These are phyloP conservation scores for Yarrowia galli DNA, from an alignment of 1,139 yeast species.

Conservation along the genomic window DNA sequence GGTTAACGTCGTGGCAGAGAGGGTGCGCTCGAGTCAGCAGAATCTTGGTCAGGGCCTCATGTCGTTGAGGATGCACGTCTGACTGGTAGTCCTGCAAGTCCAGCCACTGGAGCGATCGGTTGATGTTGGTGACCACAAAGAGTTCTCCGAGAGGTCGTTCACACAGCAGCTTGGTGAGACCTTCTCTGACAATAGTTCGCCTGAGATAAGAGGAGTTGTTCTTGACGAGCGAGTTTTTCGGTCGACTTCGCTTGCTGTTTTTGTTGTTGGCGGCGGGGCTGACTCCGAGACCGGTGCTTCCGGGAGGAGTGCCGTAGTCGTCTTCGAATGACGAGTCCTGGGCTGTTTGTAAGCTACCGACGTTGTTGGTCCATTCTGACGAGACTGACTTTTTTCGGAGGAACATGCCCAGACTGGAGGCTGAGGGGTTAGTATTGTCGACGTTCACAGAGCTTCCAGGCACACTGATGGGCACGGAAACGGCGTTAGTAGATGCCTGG, in stretches of 20 bases:
- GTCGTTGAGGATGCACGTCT: conserved; percentile 42
- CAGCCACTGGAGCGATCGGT: conserved; percentile 52
- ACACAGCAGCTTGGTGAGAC: conserved; percentile 46
- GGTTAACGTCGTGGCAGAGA: conserved; percentile 53
- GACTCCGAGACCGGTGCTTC: background rate
- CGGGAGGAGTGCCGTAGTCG: conserved; percentile 31
- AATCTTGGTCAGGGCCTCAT: conserved; percentile 53
- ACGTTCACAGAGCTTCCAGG: conserved; percentile 4
- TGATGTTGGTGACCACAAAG: conserved; percentile 50
- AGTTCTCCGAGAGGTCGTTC: conserved; percentile 46
- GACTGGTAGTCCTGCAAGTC: conserved; percentile 42
- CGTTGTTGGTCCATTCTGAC: conserved; percentile 10
- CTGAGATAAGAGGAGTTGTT: conserved; percentile 54
- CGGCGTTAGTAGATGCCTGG: conserved; percentile 24
- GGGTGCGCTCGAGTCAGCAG: conserved; percentile 54
- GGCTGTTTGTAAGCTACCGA: background rate
- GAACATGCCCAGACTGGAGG: conserved; percentile 21
- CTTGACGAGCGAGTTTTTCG: conserved; percentile 50
- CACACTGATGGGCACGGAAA: conserved; percentile 25
- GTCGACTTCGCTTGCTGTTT: conserved; percentile 45
- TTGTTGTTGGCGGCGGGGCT: conserved; percentile 18
- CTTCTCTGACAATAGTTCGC: conserved; percentile 52
- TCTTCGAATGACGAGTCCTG: conserved; percentile 27
- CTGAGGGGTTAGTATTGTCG: conserved; percentile 14
- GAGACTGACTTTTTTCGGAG: conserved; percentile 23